Evolutionary conservation across 2,329 filamentous ascomycete species (phyloP).

Genomic region (Xylariaceae sp.): DNA sequence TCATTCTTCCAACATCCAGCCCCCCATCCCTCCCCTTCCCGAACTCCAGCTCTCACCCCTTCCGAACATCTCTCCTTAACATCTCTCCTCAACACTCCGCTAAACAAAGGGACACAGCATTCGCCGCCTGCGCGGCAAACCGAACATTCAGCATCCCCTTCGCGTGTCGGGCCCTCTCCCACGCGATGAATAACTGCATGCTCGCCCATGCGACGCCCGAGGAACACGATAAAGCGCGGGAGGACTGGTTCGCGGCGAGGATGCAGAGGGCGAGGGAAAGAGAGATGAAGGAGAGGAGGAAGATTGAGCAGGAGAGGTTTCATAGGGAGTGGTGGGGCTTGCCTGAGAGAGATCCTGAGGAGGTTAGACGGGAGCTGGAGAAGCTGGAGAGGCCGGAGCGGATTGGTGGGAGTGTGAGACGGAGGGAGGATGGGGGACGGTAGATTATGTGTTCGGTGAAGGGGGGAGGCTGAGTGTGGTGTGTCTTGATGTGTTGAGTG

Average conservation of each 20-base stretch:
- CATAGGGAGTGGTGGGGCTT: constrained; percentile 66
- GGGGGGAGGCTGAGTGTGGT: no score
- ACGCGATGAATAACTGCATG: constrained; percentile 94
- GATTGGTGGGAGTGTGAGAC: constrained; percentile 42
- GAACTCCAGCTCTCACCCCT: neutral
- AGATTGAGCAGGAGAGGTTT: constrained; percentile 61
- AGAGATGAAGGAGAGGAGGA: constrained; percentile 58
- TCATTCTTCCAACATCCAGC: neutral
- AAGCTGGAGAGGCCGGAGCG: constrained; percentile 48
- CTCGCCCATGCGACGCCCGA: constrained; percentile 75
- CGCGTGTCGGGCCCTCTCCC: constrained; percentile 73
- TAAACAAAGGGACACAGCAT: constrained; percentile 53
- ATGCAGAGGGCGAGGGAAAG: constrained; percentile 65
- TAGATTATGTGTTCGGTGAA: no score
- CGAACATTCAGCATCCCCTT: constrained; percentile 87
- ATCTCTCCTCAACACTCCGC: no score
- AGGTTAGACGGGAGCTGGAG: constrained; percentile 48
- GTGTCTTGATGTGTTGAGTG: no score
- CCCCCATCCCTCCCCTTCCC: neutral
- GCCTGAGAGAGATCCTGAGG: constrained; percentile 52
- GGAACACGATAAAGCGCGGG: constrained; percentile 81
- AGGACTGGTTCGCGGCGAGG: constrained; percentile 85
- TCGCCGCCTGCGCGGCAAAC: constrained; percentile 82
- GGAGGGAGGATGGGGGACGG: constrained; percentile 1
- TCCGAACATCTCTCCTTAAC: no score